phyloP scores from a whole-genome alignment of 1,284 basidiomycete species.

The Heterobasidion parviporum region DNA sequence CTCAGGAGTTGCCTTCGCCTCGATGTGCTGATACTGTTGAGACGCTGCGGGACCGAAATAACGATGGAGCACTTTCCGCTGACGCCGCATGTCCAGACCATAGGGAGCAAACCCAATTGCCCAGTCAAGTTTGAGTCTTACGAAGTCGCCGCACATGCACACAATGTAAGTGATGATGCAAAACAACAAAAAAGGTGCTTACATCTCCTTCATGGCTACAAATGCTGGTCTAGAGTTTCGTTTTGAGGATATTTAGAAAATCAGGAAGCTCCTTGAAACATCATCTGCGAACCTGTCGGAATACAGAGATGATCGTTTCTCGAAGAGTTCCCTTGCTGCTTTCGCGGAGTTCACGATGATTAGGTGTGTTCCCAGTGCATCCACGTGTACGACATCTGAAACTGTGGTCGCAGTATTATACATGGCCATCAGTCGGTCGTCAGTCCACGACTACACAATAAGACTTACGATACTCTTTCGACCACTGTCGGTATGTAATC shows the following conservation, averaged over 20 bases:
- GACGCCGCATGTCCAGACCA: slow-evolving; percentile 14
- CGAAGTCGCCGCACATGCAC: no score
- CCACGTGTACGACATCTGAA: slow-evolving; percentile 7
- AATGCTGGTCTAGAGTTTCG: slow-evolving; percentile 4
- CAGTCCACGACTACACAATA: background rate
- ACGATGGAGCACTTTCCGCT: slow-evolving; percentile 17
- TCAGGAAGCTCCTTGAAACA: background rate
- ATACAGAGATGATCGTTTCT: slow-evolving; percentile 17
- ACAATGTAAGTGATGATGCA: background rate
- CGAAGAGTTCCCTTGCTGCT: slow-evolving; percentile 27
- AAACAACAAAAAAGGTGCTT: background rate
- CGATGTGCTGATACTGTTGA: slow-evolving; percentile 12
- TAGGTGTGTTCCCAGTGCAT: slow-evolving; percentile 10
- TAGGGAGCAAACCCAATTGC: slow-evolving; percentile 15
- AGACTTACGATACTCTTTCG: slow-evolving; percentile 11
- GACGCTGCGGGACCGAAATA: slow-evolving; percentile 13
- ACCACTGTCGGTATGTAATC: slow-evolving; percentile 13
- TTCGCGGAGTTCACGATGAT: slow-evolving; percentile 17
- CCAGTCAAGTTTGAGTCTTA: slow-evolving; percentile 7
- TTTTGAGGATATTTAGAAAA: background rate
- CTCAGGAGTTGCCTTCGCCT: slow-evolving; percentile 12
- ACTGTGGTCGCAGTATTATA: background rate
- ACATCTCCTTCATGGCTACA: slow-evolving; percentile 7
- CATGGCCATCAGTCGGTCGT: background rate
- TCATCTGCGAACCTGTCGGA: slow-evolving; percentile 10